Evolutionary conservation across 345 rosid species (phyloP), one percentile per base, ranked within the genome.

Genomic region (Euphorbia tirucalli): DNA sequence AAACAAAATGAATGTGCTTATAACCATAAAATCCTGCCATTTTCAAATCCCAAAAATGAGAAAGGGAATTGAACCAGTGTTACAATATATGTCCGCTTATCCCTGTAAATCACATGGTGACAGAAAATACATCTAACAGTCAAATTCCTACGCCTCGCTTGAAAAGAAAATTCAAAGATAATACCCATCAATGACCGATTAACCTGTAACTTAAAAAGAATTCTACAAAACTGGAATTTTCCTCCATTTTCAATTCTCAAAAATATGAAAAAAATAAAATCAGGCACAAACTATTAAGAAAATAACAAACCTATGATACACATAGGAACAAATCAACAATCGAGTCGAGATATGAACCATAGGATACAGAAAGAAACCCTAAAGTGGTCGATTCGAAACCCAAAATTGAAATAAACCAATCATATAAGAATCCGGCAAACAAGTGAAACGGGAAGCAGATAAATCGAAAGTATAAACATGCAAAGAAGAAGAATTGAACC

Each of bases 401-500:
- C 2, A 44, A 65, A 27, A 65, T 25, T 46, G 56, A 65, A 44
- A 44, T 18, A 11, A 2, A 27, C 28, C 14, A 27, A 44, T 41
- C 46, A 11, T 11, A 41, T 2, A 11, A 41, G 46, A 41, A 41
- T 41, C 46, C 10, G 46, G 13, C 46, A 7, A 41, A 7, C 46
- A 41, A 5, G 46, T 3, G 24, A 61, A 61, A 32, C 9, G 6
- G 14, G 27, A 43, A 19, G 9, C 8, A 21, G 37, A 18, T 6
- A 18, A 61, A 11, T 6, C 37, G 3, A n/a, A 46, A 15, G 52
- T 14, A 46, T 1, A 46, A 46, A 16, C 18, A 3, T 7, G 8
- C 39, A 28, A 27, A 21, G 68, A 52, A 65, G 22, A 18, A 54
- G 25, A 31, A 61, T 31, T 14, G 15, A 60, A 88, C 93, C 93